Evolutionary conservation across 2,329 filamentous ascomycete genomes (phyloP), one percentile per base, ranked within the genome.

Genomic region (Sporothrix dimorphospora): DNA sequence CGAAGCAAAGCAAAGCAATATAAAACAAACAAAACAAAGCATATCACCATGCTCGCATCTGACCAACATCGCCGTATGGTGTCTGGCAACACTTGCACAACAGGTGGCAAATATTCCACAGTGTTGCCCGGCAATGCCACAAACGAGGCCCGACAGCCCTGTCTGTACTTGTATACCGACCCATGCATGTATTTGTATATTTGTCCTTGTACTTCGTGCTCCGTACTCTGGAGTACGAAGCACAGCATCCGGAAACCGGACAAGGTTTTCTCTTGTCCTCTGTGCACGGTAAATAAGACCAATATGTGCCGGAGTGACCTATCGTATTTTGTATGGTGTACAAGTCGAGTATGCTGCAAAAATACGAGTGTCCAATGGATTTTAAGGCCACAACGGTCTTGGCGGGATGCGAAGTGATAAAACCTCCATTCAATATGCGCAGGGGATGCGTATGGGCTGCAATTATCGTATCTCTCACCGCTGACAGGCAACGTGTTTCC

Each of bases 81-180:
- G 9, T 63, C 38, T 11, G 59, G 59, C n/a, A 63, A 45, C 59
- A 63, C 59, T 27, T 16, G 59, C 38, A 63, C 38, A 63, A 21
- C 38, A 63, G 38, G 11, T 11, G 11, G 38, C 59, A 42, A 63
- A 24, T 24, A 14, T 24, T 8, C 19, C 59, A 40, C n/a, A 11
- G n/a, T 21, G 34, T 63, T 63, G 38, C 38, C 38, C 59, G 59
- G 59, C 38, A 42, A 42, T 63, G 59, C 59, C 59, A 42, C 59
- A 63, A 16, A 63, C 6, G 38, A 24, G 4, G n/a, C 59, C 38
- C 57, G 38, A 42, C 38, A 42, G 59, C n/a, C 59, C 38, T 42
- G 59, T 42, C 59, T 61, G n/a, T 40, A 42, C 9, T 42, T 42
- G 40, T 14, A 12, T 45, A n/a, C 19, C 34, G 11, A 14, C 4